phyloP scores from a whole-genome alignment of 306 rosid species.

The Trifolium subterraneum region DNA sequence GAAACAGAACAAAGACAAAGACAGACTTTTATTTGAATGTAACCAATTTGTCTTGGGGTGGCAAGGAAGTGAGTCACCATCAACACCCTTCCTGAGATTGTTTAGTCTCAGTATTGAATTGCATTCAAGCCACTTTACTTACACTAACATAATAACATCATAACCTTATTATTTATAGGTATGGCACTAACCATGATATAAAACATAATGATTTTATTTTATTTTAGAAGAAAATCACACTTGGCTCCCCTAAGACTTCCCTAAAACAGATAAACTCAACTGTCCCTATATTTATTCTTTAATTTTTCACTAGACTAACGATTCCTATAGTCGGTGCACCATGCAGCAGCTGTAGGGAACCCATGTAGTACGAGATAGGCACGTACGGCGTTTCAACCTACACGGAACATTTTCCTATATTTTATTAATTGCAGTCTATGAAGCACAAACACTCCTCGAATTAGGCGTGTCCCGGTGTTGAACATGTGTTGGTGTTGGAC shows the following conservation, averaged over 20 bases:
- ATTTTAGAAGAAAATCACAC: not conserved
- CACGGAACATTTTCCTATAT: conserved; percentile 2
- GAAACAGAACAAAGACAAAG: conserved; percentile 12
- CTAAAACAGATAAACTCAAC: conserved; percentile 28
- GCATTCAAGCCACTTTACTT: not conserved
- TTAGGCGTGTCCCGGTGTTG: no score
- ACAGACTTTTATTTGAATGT: conserved; percentile 20
- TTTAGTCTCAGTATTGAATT: not conserved
- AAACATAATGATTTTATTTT: conserved; percentile 7
- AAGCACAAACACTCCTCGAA: no score
- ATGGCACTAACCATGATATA: conserved; percentile 28
- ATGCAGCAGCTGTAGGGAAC: not conserved
- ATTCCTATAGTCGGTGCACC: not conserved
- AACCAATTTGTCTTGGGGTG: conserved; percentile 7
- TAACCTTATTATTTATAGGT: conserved; percentile 9
- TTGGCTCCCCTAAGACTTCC: conserved; percentile 10
- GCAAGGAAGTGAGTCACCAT: conserved; percentile 25
- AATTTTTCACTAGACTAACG: conserved; percentile 7
- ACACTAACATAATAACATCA: not conserved
- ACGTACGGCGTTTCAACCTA: not conserved
- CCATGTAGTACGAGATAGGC: not conserved
- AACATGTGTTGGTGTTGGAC: no score
- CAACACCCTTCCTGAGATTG: not conserved
- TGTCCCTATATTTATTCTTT: not conserved
- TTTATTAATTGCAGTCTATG: not conserved